These are phyloP conservation scores for Botrytis hyacinthi DNA, from an alignment of 2,329 filamentous ascomycete genomes.

Conservation along the genomic window DNA sequence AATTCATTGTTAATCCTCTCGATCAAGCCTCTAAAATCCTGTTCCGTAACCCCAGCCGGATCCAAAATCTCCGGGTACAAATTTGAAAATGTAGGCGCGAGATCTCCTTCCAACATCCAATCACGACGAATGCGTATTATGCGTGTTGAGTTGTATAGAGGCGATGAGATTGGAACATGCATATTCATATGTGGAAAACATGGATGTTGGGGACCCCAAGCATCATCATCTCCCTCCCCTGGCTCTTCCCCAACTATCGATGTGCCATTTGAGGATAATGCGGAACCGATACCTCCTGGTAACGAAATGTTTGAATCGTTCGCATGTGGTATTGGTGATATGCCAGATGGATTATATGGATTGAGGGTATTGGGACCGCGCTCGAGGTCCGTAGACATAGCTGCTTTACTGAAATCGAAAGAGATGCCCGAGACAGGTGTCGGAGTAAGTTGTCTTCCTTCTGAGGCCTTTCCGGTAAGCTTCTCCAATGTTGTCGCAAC, in stretches of 20 bases:
- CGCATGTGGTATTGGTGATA: slow-evolving; percentile 27
- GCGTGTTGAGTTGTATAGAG: slow-evolving; percentile 73
- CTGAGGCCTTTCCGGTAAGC: slow-evolving; percentile 21
- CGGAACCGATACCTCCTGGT: slow-evolving; percentile 35
- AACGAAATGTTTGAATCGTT: slow-evolving; percentile 31
- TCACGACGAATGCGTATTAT: slow-evolving; percentile 90
- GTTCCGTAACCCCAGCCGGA: slow-evolving; percentile 75
- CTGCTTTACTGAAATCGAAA: slow-evolving; percentile 32
- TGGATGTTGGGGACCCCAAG: slow-evolving; percentile 92
- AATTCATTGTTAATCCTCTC: slow-evolving; percentile 79
- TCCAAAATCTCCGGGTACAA: slow-evolving; percentile 95
- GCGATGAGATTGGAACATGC: slow-evolving; percentile 76
- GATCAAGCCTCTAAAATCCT: slow-evolving; percentile 80
- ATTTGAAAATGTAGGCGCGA: slow-evolving; percentile 91
- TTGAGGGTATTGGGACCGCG: slow-evolving; percentile 31
- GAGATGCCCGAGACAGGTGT: slow-evolving; percentile 28
- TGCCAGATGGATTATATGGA: slow-evolving; percentile 30
- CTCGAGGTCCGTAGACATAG: slow-evolving; percentile 37
- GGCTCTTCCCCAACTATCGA: slow-evolving; percentile 35
- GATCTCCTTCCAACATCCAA: slow-evolving; percentile 85
- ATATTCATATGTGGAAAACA: slow-evolving; percentile 93
- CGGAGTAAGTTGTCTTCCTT: slow-evolving; percentile 17
- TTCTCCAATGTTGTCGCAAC: slow-evolving; percentile 13
- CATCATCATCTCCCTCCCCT: slow-evolving; percentile 57
- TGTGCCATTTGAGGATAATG: slow-evolving; percentile 38